Base-by-base conservation (phyloP, 345 rosid genomes). In the Populus ilicifolia region DNA sequence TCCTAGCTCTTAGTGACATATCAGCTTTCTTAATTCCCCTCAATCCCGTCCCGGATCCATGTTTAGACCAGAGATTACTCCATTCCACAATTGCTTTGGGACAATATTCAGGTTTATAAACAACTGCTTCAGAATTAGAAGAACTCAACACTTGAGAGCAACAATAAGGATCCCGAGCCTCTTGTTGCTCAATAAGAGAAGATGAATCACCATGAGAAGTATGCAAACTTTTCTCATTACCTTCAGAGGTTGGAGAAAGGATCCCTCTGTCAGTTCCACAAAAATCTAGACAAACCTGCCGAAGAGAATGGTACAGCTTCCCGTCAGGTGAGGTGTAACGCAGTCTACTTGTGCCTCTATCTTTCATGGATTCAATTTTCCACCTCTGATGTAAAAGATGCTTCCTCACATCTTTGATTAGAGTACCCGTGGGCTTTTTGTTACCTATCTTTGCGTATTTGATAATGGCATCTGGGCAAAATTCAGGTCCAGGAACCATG, bases 321-420 rank as follows among this genome's bases (percentile, higher is more conserved):
- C 91, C 88, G 56, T 78, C 72, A 76, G 98, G 98, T 70, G 97
- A 87, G 67, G 71, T 43, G 76, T 91, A 94, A 70, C 93, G 94
- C 14, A 82, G 41, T 74, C 89, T 89, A 6, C 1, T 25, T 4
- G 2, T 23, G 25, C 78, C 54, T 41, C 5, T 52, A 46, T 75
- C 43, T 7, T 25, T 79, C 71, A 6, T 67, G 61, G 63, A 81
- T 69, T 90, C 89, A 72, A 88, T 82, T 80, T 82, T 84, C 98
- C 97, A 92, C 63, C 85, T 87, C 70, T 81, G 70, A 75, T 86
- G 69, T 64, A 73, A 78, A 78, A 94, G 92, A 84, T 94, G 94
- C 75, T 80, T 89, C 80, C 82, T 85, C 48, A 82, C 84, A 61
- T 84, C 44, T 72, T 43, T 7, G 39, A 46, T 68, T 8, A 80